Evolutionary conservation across 345 rosid species (phyloP).

Genomic region (Ceriops tagal): DNA sequence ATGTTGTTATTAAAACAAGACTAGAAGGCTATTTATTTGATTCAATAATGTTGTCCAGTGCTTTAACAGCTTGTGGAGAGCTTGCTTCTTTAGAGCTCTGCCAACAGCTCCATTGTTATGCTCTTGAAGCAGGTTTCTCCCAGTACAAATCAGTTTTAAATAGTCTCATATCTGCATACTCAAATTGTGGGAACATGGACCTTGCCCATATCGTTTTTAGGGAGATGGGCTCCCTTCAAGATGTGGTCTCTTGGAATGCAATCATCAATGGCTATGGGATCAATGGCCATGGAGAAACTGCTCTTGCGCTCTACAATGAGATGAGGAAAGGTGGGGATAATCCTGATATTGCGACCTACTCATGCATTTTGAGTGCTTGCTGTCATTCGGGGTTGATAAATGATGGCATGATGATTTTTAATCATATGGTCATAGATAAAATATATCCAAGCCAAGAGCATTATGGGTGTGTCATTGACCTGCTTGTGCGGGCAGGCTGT

Average conservation of each 20-base stretch:
- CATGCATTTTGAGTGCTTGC: constrained; percentile 38
- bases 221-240: constrained; percentile 36
- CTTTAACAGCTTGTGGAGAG: constrained; percentile 31
- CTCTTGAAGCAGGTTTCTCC: constrained; percentile 25
- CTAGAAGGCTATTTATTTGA: constrained; percentile 29
- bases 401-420: constrained; percentile 41
- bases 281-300: constrained; percentile 36
- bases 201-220: constrained; percentile 26
- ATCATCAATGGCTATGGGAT: constrained; percentile 39
- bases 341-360: constrained; percentile 38
- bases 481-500: constrained; percentile 39
- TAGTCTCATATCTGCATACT: constrained; percentile 45
- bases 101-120: constrained; percentile 41
- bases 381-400: constrained; percentile 39
- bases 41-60: constrained; percentile 29
- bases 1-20: constrained; percentile 27
- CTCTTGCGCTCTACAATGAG: constrained; percentile 32
- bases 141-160: constrained; percentile 31
- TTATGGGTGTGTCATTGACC: constrained; percentile 37
- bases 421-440: constrained; percentile 29
- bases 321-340: constrained; percentile 34
- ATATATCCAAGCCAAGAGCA: constrained; percentile 36
- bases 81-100: constrained; percentile 35
- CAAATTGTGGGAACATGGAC: constrained; percentile 39
- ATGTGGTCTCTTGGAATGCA: constrained; percentile 49